Conservation (phyloP, 345 rosid species). For the Brassica rapa region DNA sequence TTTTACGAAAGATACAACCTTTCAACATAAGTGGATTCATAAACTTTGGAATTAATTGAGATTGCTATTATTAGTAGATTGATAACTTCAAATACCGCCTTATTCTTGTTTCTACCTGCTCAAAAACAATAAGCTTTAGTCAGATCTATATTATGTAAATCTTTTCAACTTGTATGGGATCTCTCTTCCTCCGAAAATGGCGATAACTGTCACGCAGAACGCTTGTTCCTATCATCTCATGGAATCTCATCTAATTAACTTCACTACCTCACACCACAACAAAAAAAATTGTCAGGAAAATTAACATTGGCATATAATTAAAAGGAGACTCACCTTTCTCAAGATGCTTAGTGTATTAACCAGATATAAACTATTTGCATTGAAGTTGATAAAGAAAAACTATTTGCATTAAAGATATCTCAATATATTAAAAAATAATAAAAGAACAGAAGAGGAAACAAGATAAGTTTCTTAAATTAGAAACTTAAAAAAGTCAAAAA, state of each 20-base stretch:
- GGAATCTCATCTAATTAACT: neutral
- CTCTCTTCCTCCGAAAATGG: neutral
- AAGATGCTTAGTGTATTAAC: neutral
- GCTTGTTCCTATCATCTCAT: neutral
- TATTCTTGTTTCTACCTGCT: neutral
- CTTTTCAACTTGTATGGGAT: neutral
- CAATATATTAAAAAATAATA: neutral
- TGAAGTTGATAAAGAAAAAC: neutral
- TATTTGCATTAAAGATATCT: neutral
- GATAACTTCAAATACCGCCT: neutral
- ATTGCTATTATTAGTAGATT: neutral
- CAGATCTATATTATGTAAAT: neutral
- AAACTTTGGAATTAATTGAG: too few species aligned
- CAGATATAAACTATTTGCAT: neutral
- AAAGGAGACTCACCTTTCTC: neutral
- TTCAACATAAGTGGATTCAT: too few species aligned
- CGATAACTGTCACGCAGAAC: neutral
- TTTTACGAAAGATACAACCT: too few species aligned
- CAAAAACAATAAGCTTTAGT: neutral
- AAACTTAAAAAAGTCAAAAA: neutral
- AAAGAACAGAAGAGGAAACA: neutral
- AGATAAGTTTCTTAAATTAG: neutral
- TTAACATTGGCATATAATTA: neutral
- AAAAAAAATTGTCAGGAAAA: neutral
- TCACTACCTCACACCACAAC: neutral